Evolutionary conservation across 2,329 filamentous ascomycete species (phyloP).

Genomic region (Fusarium chuoi): DNA sequence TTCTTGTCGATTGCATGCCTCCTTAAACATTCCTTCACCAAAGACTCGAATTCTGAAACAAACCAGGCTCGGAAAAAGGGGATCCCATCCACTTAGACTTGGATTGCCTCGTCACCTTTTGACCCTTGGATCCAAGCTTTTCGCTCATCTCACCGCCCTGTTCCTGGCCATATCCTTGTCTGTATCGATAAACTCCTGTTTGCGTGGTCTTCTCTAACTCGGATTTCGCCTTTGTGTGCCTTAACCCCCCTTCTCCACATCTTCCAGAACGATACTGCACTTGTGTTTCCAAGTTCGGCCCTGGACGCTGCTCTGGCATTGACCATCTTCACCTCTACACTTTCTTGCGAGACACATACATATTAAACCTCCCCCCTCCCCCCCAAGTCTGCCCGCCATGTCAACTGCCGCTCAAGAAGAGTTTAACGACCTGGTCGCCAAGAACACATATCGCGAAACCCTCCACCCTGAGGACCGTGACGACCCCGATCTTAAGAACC

Average conservation of each 20-base stretch:
- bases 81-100: conserved; percentile 25
- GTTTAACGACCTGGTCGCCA: conserved; percentile 70
- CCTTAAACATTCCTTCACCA: conserved; percentile 20
- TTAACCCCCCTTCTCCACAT: conserved; percentile 44
- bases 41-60: conserved; percentile 40
- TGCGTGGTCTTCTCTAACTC: conserved; percentile 27
- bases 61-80: conserved; percentile 32
- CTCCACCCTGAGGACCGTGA: conserved; percentile 70
- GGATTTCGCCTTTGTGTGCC: conserved; percentile 42
- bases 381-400: conserved; percentile 55
- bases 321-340: conserved; percentile 29
- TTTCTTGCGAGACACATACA: conserved; percentile 37
- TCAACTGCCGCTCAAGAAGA: conserved; percentile 73
- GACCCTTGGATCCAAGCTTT: conserved; percentile 38
- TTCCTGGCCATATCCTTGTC: conserved; percentile 37
- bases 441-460: conserved; percentile 58
- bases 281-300: conserved; percentile 36
- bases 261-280: conserved; percentile 48
- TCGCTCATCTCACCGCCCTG: conserved; percentile 37
- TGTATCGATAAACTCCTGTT: conserved; percentile 19
- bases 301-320: conserved; percentile 33
- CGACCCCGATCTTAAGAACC: conserved; percentile 57
- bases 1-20: conserved; percentile 22
- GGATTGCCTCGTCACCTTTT: conserved; percentile 32
- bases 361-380: conserved; percentile 38